Conservation (phyloP, 495 filamentous ascomycete species). For the Neohortaea acidophila region DNA sequence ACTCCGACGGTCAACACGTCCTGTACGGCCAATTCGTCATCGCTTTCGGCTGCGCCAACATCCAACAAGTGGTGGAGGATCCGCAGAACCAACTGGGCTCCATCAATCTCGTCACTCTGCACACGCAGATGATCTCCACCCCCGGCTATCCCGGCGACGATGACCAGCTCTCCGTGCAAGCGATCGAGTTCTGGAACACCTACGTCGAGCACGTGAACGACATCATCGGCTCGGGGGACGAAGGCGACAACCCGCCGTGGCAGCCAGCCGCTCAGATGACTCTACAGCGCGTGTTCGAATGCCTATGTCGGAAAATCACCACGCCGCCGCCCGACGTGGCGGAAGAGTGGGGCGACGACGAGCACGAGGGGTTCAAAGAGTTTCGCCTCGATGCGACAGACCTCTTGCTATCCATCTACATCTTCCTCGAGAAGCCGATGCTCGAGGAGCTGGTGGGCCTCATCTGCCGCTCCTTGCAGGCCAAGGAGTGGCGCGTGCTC, state of each 20-base stretch:
- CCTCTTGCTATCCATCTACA: constrained; percentile 39
- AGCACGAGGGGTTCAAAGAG: constrained; percentile 54
- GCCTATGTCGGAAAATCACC: constrained; percentile 14
- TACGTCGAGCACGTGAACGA: constrained; percentile 44
- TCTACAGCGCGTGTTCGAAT: constrained; percentile 9
- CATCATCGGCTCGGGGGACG: constrained; percentile 16
- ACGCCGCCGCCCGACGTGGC: constrained; percentile 19
- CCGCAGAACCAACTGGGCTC: constrained; percentile 5
- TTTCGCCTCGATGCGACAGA: constrained; percentile 37
- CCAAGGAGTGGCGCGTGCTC: constrained; percentile 54
- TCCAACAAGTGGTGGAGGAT: constrained; percentile 11
- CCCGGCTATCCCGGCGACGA: constrained; percentile 62
- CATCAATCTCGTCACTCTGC: constrained; percentile 6
- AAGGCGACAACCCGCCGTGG: constrained; percentile 6
- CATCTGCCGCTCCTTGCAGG: constrained; percentile 42
- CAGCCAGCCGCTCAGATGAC: constrained; percentile 3
- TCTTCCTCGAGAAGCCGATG: constrained; percentile 50
- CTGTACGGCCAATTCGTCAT: constrained; percentile 11
- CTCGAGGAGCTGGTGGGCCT: constrained; percentile 55
- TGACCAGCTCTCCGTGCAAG: constrained; percentile 58
- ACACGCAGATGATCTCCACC: constrained; percentile 37
- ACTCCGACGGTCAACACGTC: constrained; percentile 4
- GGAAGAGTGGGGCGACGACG: constrained; percentile 51
- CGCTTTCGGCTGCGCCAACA: constrained; percentile 12
- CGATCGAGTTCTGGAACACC: constrained; percentile 73